Base-by-base conservation (phyloP, 257 asterid genomes). In the Gentiana straminea region DNA sequence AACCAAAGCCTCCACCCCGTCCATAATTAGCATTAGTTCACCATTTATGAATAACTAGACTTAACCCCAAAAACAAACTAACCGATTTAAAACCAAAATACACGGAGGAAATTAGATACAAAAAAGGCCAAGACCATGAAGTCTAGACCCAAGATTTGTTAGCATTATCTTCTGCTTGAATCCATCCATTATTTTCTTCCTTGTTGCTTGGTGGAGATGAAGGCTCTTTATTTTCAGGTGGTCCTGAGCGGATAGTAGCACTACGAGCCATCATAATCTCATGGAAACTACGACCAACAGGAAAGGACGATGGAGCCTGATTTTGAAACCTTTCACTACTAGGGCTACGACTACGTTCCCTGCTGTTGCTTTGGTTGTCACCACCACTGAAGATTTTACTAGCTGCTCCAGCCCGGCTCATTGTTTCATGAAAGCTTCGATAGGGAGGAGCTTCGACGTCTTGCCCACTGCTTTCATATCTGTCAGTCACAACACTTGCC, bases 311-410 rank as follows among this genome's bases (percentile, higher is more conserved):
- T 56, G 75, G 78, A 46, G 61, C 72, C 50, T 58, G 71, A 43
- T 66, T 66, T 24, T 24, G 24, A 57, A 72, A 81, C 73, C 91
- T 80, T 49, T 84, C 90, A 5, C 73, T 37, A 54, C 94, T 86
- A 35, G 82, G 79, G 64, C 94, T 80, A 4, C 86, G 79, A 49
- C 80, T 76, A 15, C 72, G 56, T 43, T 61, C 69, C 61, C 54
- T 73, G 51, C 51, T 59, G 24, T 52, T 73, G 51, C 51, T 59
- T 33, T 62, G 70, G 57, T 39, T 13, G 33, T 74, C 77, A n/a
- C 81, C 68, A 86, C 82, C 79, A 53, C 86, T 65, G 4, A 86
- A 90, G 79, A 92, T 82, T 64, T 84, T 75, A 67, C 88, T 80
- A 46, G 81, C 65, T 64, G 75, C 79, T 24, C 66, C 53, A 59